phyloP scores from a whole-genome alignment of 352 stramenopile species.

The Pseudoperonospora humuli region DNA sequence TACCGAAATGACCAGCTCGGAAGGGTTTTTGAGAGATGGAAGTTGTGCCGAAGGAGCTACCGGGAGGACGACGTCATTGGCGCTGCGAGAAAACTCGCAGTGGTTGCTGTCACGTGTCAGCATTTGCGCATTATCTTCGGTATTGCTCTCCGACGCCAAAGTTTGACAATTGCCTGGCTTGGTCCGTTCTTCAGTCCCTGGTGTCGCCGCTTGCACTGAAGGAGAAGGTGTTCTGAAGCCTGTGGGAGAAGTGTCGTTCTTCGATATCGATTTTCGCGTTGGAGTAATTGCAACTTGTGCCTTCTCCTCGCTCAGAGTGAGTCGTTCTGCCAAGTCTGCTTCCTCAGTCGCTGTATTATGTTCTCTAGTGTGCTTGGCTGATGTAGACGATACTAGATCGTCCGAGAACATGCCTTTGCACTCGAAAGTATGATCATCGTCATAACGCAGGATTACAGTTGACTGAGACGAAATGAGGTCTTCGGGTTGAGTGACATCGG shows the following conservation, averaged over 20 bases:
- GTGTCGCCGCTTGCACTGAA: slow-evolving; percentile 6
- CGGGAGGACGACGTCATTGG: slow-evolving; percentile 1
- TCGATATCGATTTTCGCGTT: neutral
- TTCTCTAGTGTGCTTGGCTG: neutral
- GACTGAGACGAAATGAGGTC: slow-evolving; percentile 22
- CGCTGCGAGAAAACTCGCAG: slow-evolving; percentile 4
- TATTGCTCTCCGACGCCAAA: neutral
- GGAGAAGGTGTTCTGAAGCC: slow-evolving; percentile 11
- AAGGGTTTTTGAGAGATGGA: slow-evolving; percentile 7
- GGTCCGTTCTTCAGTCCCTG: slow-evolving; percentile 8
- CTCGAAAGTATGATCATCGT: slow-evolving; percentile 26
- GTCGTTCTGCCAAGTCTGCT: slow-evolving; percentile 1
- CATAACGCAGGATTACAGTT: slow-evolving; percentile 21
- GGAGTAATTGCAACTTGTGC: slow-evolving; percentile 7
- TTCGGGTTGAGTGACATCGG: slow-evolving; percentile 7
- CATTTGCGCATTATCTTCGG: neutral
- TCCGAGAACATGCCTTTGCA: slow-evolving; percentile 19
- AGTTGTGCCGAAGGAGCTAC: slow-evolving; percentile 1
- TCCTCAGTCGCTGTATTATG: neutral
- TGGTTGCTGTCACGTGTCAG: neutral
- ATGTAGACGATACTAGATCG: slow-evolving; percentile 8
- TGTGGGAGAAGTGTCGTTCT: neutral
- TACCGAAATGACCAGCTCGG: slow-evolving; percentile 13
- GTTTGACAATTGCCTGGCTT: neutral
- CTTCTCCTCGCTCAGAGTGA: slow-evolving; percentile 1